phyloP scores from a whole-genome alignment of 305 asterid species.

The Plantago lanceolata region DNA sequence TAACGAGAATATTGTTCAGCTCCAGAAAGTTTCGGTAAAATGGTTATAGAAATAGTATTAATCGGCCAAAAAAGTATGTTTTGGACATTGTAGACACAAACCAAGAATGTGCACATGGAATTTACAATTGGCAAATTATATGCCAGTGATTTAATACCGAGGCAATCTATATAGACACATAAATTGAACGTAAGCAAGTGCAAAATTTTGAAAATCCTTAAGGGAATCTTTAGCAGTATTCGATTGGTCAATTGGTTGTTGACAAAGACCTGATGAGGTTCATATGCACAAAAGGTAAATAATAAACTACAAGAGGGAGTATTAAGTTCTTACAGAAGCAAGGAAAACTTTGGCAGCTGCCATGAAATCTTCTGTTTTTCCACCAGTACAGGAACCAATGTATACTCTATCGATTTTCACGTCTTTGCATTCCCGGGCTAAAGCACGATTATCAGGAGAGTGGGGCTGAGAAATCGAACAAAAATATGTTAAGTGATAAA shows the following conservation, averaged over 20 bases:
- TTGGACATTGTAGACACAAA: too few species aligned
- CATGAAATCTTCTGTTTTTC: conserved; percentile 90
- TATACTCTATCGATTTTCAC: conserved; percentile 85
- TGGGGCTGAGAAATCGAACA: conserved; percentile 55
- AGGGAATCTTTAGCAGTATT: not conserved
- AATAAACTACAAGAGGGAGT: conserved; percentile 5
- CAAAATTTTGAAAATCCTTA: not conserved
- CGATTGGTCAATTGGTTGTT: not conserved
- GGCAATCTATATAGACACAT: not conserved
- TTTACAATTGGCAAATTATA: not conserved
- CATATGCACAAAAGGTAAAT: not conserved
- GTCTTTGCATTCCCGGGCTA: conserved; percentile 90
- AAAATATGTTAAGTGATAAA: too few species aligned
- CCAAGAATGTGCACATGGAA: too few species aligned
- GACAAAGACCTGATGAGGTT: not conserved
- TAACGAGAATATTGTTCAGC: conserved; percentile 21
- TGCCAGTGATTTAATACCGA: not conserved
- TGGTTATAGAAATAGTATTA: not conserved
- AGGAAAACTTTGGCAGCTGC: conserved; percentile 89
- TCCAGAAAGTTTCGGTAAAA: not conserved
- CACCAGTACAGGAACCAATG: conserved; percentile 93
- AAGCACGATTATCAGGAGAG: conserved; percentile 90
- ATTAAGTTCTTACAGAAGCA: conserved; percentile 54
- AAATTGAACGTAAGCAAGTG: not conserved
- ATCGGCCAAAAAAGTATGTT: not conserved